Base-by-base conservation (phyloP, 306 rosid genomes). In the Casuarina equisetifolia region DNA sequence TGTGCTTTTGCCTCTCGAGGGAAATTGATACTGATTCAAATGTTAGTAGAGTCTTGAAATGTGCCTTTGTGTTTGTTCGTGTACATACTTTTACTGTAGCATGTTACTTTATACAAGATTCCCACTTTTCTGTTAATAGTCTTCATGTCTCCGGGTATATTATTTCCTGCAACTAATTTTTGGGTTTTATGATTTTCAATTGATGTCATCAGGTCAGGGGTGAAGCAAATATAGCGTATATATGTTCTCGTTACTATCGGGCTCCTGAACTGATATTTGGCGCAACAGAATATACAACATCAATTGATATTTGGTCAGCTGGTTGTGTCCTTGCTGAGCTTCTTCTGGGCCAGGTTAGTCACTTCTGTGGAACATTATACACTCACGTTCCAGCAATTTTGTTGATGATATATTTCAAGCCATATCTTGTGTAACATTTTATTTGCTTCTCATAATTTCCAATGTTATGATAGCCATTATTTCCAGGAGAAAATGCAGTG, bases 251-350 rank as follows among this genome's bases (percentile, higher is more conserved):
- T 19, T 92, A 94, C 77, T 92, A 94, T 87, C 97, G 98, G 38
- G 98, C 97, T 75, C 98, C 98, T n/a, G 98, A 94, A 78, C 90
- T 94, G 76, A 94, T 94, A 84, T 94, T 94, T 81, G 98, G 98
- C 79, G 97, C 98, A 16, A 91, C 95, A 19, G 98, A 92, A 79
- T 94, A 94, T 78, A 87, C 97, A 79, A 84, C 97, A 69, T 90
- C 97, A 58, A 85, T 94, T 39, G 98, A 94, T 78, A 90, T 94
- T 59, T 94, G 98, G 98, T 94, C 98, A 71, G 97, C 98, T 89
- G 98, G 98, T 79, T 94, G 98, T 85, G 98, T 94, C 70, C 97
- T 94, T 73, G 98, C 98, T 1, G 98, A 94, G 90, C 97, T 94
- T 81, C 97, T 94, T 83, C 81, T 92, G 50, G 98, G 97, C 80